phyloP scores from a whole-genome alignment of 2,329 filamentous ascomycete genomes.

The Tolypocladium paradoxum region DNA sequence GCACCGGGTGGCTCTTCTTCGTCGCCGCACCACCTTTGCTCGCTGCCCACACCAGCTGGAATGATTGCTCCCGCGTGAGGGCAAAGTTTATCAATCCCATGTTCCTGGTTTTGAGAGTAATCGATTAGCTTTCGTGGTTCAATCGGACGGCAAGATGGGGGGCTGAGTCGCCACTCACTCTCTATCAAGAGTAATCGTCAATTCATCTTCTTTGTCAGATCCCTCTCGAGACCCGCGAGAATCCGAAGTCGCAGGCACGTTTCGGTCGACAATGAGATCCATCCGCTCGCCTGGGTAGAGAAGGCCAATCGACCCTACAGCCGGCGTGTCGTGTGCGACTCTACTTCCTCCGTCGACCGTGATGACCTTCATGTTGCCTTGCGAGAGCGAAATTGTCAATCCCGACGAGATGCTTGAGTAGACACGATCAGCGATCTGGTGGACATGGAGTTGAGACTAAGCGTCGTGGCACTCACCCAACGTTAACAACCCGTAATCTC shows the following conservation, averaged over 20 bases:
- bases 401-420: conserved; percentile 2
- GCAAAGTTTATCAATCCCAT: conserved; percentile 12
- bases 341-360: conserved; percentile 9
- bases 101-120: conserved; percentile 2
- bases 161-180: conserved; percentile 4
- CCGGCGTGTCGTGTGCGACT: conserved; percentile 5
- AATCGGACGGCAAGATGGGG: too few relatives aligned
- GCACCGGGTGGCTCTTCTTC: neutral
- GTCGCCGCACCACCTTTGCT: neutral
- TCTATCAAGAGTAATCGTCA: conserved; percentile 6
- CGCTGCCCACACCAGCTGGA: conserved; percentile 6
- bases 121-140: neutral
- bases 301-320: conserved; percentile 7
- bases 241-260: neutral
- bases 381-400: conserved; percentile 1
- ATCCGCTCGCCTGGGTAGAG: conserved; percentile 12
- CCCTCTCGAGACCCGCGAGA: neutral
- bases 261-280: conserved; percentile 6
- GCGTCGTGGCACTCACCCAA: conserved; percentile 3
- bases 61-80: conserved; percentile 8
- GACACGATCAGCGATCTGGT: neutral
- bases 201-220: neutral
- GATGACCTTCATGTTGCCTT: conserved; percentile 7
- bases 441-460: neutral
- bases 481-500: conserved; percentile 9